Evolutionary conservation across 208 protist genomes (phyloP), one percentile per base, ranked within the genome.

Genomic region (Leptomonas seymouri): DNA sequence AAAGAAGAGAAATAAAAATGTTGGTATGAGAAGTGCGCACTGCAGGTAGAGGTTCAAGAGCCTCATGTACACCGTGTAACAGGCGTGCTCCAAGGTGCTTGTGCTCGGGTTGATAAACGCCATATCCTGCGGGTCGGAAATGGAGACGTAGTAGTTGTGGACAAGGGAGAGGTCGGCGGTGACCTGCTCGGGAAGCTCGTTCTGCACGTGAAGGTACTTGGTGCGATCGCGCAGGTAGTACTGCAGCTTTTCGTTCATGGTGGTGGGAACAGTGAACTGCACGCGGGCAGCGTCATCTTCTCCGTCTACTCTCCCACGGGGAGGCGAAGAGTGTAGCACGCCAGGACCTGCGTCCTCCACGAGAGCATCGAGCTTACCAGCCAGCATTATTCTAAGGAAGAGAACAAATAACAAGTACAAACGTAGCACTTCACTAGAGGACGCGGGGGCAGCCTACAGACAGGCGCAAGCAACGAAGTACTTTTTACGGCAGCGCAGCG

Each of bases 131-230:
- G 83, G 83, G 68, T 85, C 76, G 18, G 80, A 74, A 21, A 89
- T 77, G 42, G 83, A 89, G 34, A 89, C 80, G 30, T 75, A 81
- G 71, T 85, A 89, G 77, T 89, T 89, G 68, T 85, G 64, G 12
- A 63, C 71, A 39, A 55, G 41, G 11, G 75, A 71, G 14, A 89
- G 57, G 7, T 56, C 48, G 36, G 78, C 57, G 8, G 83, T 81
- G 5, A 77, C 69, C n/a, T 68, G 57, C 30, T 34, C 62, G 0
- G 82, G 50, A 21, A 84, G 79, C 31, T 75, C 70, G 44, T 66
- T 71, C 60, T 72, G 71, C 16, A 58, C 46, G 63, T 78, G 71
- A 0, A 82, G 54, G 44, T 74, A 70, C 50, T 61, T 58, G 27
- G 71, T 82, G 48, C 77, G 66, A 51, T 82, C 64, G n/a, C 63